Base-by-base conservation (phyloP, 169 alveolate species). In the Plasmodium fragile region DNA sequence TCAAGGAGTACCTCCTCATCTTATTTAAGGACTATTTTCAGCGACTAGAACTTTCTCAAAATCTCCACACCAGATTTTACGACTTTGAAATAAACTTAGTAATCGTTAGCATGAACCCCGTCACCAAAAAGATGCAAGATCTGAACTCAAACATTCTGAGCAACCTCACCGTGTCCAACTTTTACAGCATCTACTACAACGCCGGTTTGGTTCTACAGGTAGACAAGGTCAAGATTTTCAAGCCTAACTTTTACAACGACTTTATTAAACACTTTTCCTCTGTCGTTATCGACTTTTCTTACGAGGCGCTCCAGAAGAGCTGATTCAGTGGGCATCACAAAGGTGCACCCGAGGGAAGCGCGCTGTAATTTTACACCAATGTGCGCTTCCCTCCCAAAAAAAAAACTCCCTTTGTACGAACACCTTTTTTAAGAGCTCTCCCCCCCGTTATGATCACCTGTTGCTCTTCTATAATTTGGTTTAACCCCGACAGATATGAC, bases 211-310 rank as follows among this genome's bases (percentile, higher is more conserved):
- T 81, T 25, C 77, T 91, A 2, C 83, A 80, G 25, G 8, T 81
- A 13, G 91, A 79, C 55, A 69, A 81, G 22, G 34, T 91, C 22
- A 65, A 91, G 70, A 49, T 65, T 4, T 65, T 80, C 30, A 71
- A 30, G 39, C 52, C 73, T n/a, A 16, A 91, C 18, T 22, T 80
- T 41, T 91, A 41, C 39, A 22, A 80, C 32, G 92, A 91, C 18
- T 80, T 91, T 52, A 91, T 91, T 30, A 71, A 36, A 7, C 77
- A 91, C 36, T 91, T 91, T 30, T 79, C 94, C 34, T 80, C 43
- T 30, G 92, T 81, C 28, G 80, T 80, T 11, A 71, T 91, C 28
- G 94, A 91, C 43, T 91, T 80, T 81, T 79, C 94, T 59, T 16
- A 25, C 77, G 73, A 41, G 36, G 18, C 75, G 16, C 36, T 65